Base-by-base conservation (phyloP, 2,329 filamentous ascomycete genomes). In the Diatrype stigma region DNA sequence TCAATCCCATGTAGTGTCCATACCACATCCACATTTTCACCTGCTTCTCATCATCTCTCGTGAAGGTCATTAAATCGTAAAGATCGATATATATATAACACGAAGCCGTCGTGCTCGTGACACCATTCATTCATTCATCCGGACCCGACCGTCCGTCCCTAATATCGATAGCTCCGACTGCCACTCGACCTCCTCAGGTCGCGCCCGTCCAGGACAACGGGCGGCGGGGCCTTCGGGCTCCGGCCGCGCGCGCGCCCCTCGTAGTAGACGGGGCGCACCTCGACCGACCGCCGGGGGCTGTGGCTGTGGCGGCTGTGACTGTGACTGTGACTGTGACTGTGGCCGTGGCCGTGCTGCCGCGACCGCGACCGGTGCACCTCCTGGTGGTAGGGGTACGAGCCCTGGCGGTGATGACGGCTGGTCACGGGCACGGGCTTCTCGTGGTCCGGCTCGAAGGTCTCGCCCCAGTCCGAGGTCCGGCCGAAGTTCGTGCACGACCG, bases 401-500 rank as follows among this genome's bases (percentile, higher is more conserved):
- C 55, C n/a, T 55, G 52, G 16, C 48, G 52, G 5, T 51, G 49
- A 28, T 50, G 50, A 34, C 49, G 49, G 28, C 50, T 49, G 37
- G 48, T 46, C 3, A 54, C 51, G 26, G 54, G 52, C 3, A 54
- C 51, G 26, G 54, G 52, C 50, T 64, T 63, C 52, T 66, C 63
- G 21, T 56, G 46, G 12, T 57, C 55, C 8, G 60, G 57, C 48
- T 63, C 63, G 34, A 59, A 66, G 2, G 57, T 61, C 12, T 42
- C 37, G 26, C 64, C 64, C 63, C 63, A 66, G 14, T 22, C n/a
- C 1, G 46, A 51, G 0, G 62, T 58, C 14, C 51, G 42, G 8
- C 71, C 70, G 35, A 73, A 57, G 56, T 74, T 73, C 47, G 64
- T 56, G 60, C 73, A 77, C 2, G 73, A 76, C 6, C 70, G 68